Evolutionary conservation across 441 rosid species (phyloP).

Genomic region (Rhodomyrtus psidioides): DNA sequence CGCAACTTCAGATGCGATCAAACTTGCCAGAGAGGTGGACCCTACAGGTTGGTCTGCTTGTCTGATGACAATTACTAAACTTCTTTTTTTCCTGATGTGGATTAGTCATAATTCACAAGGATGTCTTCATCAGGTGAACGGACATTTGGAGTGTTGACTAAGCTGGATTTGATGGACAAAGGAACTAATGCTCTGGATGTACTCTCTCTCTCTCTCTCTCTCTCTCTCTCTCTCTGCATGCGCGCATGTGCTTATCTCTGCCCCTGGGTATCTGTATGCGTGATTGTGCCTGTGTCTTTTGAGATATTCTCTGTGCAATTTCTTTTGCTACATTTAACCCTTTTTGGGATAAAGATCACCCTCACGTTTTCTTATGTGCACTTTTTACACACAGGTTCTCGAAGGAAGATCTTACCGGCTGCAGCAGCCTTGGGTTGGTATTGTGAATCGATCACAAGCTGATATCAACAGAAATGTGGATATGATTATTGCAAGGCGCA

Average conservation of each 20-base stretch:
- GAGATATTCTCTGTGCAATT: not conserved
- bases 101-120: not conserved
- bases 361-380: not conserved
- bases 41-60: not conserved
- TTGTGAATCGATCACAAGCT: constrained; percentile 15
- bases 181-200: constrained; percentile 13
- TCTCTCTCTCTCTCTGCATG: not conserved
- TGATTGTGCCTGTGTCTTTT: not conserved
- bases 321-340: not conserved
- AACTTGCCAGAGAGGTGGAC: constrained; percentile 10
- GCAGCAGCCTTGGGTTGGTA: constrained; percentile 6
- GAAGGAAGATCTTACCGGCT: constrained; percentile 15
- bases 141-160: constrained; percentile 11
- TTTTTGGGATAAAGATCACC: not conserved
- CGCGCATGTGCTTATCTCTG: not conserved
- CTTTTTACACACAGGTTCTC: not conserved
- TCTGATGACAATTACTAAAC: not conserved
- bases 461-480: constrained; percentile 12
- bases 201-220: not conserved
- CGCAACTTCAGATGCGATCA: constrained; percentile 12
- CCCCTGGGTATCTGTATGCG: not conserved
- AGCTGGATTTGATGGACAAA: constrained; percentile 13
- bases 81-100: not conserved
- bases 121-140: constrained; percentile 5
- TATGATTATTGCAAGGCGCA: constrained; percentile 9